phyloP scores from a whole-genome alignment of 2,329 filamentous ascomycete species.

The Neofusicoccum laricinum region DNA sequence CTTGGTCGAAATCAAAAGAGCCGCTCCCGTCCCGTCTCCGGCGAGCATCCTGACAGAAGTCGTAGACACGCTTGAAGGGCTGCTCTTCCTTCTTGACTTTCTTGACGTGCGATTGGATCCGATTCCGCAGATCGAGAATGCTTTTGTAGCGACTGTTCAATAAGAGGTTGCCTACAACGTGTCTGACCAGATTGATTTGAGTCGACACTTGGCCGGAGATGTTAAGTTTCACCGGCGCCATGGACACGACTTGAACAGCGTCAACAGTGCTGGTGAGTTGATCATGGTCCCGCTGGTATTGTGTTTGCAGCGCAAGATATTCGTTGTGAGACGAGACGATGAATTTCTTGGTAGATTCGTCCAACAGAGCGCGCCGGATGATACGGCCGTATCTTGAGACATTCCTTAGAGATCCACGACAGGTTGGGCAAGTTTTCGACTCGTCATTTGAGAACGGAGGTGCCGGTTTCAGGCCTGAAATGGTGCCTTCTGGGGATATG shows the following conservation, averaged over 20 bases:
- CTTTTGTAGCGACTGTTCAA: slow-evolving; percentile 16
- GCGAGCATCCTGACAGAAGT: slow-evolving; percentile 44
- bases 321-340: slow-evolving; percentile 51
- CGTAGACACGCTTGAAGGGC: slow-evolving; percentile 47
- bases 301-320: slow-evolving; percentile 27
- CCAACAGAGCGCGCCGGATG: slow-evolving; percentile 57
- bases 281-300: slow-evolving; percentile 8
- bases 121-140: slow-evolving; percentile 17
- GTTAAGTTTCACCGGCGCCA: neutral
- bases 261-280: slow-evolving; percentile 18
- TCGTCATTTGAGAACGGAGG: slow-evolving; percentile 33
- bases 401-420: slow-evolving; percentile 57
- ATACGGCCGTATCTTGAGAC: slow-evolving; percentile 62
- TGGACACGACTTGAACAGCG: neutral
- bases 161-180: neutral
- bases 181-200: neutral
- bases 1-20: slow-evolving; percentile 30
- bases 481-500: slow-evolving; percentile 34
- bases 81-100: slow-evolving; percentile 47
- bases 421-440: slow-evolving; percentile 58
- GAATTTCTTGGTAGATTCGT: slow-evolving; percentile 64
- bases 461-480: slow-evolving; percentile 27
- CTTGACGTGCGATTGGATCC: slow-evolving; percentile 24
- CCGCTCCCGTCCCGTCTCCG: slow-evolving; percentile 25
- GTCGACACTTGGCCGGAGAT: neutral